Percentiles rank a stretch among this genome's conserved stretches.
These are phyloP conservation scores for Capsella rubella DNA, from an alignment of 441 rosid species.

Conservation along the genomic window DNA sequence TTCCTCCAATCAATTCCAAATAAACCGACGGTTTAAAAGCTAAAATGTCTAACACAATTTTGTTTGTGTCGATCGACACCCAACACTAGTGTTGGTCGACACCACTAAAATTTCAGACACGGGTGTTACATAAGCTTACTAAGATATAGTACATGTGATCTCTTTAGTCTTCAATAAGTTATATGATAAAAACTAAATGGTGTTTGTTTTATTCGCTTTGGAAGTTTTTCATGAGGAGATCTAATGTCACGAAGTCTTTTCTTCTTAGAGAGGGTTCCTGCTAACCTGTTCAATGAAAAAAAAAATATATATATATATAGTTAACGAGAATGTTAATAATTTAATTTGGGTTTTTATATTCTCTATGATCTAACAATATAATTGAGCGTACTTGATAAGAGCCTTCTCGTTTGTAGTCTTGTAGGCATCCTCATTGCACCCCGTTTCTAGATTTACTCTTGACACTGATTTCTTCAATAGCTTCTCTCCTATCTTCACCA, in stretches of 20 bases:
- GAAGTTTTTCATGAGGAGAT: slow-evolving; percentile 43
- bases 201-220: neutral
- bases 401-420: slow-evolving; percentile 40
- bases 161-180: neutral
- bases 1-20: no score
- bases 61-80: no score
- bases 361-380: neutral
- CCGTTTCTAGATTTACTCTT: slow-evolving; percentile 48
- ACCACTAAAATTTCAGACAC: no score
- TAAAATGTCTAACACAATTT: no score
- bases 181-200: no score
- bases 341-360: neutral
- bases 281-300: slow-evolving; percentile 38
- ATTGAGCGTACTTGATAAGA: slow-evolving; percentile 30
- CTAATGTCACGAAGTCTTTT: slow-evolving; percentile 44
- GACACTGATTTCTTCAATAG: slow-evolving; percentile 50
- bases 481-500: slow-evolving; percentile 43
- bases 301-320: neutral
- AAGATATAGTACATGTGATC: neutral
- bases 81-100: no score
- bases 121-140: neutral
- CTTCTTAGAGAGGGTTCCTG: slow-evolving; percentile 46
- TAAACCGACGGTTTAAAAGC: no score
- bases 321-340: neutral
- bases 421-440: slow-evolving; percentile 29